Evolutionary conservation across 2,329 filamentous ascomycete species (phyloP), one percentile per base, ranked within the genome.

Genomic region (Trichoderma guizhouense): DNA sequence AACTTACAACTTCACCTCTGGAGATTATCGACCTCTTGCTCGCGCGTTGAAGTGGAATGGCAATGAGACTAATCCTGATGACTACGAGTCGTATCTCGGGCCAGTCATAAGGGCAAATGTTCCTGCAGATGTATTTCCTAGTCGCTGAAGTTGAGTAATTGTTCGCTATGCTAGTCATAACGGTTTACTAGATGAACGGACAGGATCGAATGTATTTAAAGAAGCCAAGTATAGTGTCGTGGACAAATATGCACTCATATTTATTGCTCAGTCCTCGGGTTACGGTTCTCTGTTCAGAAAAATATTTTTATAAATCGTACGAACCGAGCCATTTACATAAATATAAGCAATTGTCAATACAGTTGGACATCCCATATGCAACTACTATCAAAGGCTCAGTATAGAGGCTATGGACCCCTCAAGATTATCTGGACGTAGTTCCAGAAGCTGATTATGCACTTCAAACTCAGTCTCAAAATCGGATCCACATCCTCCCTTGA

Each of bases 11-110:
- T 34, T 71, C n/a, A n/a, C 36, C 21, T 58, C 69, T 26, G 69
- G 69, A 5, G 69, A 64, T 28, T 65, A 64, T 8, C 69, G 69
- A 30, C 61, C 47, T 18, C 69, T 71, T 18, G 9, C 65, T n/a
- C 69, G 69, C 2, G 60, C 53, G 7, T 15, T 64, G 32, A 60
- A n/a, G 7, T 71, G 53, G 24, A 51, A 57, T 18, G 62, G 60
- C 39, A 34, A 65, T 6, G 69, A 65, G 14, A 21, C 69, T 5
- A 71, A 63, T 9, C 51, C 69, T 26, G 61, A 57, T 3, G 51
- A 71, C 34, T 65, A 47, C n/a, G 24, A 71, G 14, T 71, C 69
- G 2, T 65, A 53, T 53, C 61, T 65, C 9, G 69, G 69, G 1
- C 61, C 61, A 11, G 30, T 71, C 3, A 24, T 55, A 14, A 28